These are phyloP conservation scores for Pseudonitzschia multiseries DNA, from an alignment of 108 stramenopile genomes.

Conservation along the genomic window DNA sequence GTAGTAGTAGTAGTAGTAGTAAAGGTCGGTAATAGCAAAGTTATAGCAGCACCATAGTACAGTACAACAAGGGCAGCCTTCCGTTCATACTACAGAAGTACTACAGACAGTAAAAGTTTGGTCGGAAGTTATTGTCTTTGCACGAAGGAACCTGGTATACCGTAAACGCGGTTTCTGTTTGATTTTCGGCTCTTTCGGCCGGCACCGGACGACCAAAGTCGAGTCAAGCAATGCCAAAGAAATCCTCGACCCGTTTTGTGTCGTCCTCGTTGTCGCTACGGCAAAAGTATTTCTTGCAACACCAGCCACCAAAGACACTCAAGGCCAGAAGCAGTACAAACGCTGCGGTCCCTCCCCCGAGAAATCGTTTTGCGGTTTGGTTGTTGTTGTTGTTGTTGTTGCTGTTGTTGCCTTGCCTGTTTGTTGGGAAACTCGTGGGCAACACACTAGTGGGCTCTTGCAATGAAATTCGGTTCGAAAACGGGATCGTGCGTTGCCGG, in stretches of 20 bases:
- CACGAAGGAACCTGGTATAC: no score
- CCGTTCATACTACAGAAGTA: no score
- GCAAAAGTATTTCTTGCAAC: constrained; percentile 5
- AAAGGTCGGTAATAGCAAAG: no score
- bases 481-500: background rate
- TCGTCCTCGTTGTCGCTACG: background rate
- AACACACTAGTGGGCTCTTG: background rate
- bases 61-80: no score
- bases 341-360: background rate
- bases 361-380: background rate
- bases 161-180: no score
- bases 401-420: background rate
- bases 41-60: no score
- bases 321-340: background rate
- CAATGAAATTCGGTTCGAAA: background rate
- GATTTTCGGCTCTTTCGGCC: no score
- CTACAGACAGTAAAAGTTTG: no score
- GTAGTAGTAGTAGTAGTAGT: no score
- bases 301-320: background rate
- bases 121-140: no score
- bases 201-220: no score
- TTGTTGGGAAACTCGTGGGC: background rate
- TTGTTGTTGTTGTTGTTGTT: background rate
- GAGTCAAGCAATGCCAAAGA: background rate
- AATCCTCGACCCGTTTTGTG: background rate